Base-by-base conservation (phyloP, 2,329 filamentous ascomycete genomes). In the Colletotrichum kahawae region DNA sequence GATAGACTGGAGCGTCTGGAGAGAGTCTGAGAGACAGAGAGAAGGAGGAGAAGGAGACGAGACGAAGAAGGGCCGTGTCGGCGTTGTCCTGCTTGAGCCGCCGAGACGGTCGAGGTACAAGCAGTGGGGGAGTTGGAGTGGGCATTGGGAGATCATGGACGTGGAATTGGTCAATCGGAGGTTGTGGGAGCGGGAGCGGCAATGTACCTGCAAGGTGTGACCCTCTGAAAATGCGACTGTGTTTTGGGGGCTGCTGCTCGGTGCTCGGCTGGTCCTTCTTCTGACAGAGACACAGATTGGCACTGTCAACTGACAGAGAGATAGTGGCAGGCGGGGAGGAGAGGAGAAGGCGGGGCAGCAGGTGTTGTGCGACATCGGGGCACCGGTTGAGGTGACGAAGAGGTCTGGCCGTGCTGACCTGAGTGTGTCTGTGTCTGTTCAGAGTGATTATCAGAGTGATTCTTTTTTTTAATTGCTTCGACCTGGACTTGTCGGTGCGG, bases 171-270 rank as follows among this genome's bases (percentile, higher is more conserved):
- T 71, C 68, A 38, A 67, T 34, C 24, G 33, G 63, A 67, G 18
- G 8, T 10, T 12, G 36, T 29, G 66, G 64, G 31, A 14, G 31
- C 62, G 57, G 69, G 63, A 67, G 57, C 14, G 43, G 24, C 57
- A 60, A 69, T 67, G 73, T 73, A 73, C 29, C 70, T 64, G 57
- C 69, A 75, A 73, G 63, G 73, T 75, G 64, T 64, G 73, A 38
- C 70, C 64, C 29, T 57, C 56, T 51, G n/a, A 60, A 62, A 36
- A 59, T 34, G 34, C 63, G 18, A 75, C 56, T 75, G 69, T 75
- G 63, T 68, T 64, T 72, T 64, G 27, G 33, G n/a, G 43, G 43
- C 24, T n/a, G 24, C 60, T 27, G 24, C 27, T 54, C 59, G 38
- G 38, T 31, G 31, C 33, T 43, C 16, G 4, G 38, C 21, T 21